These are phyloP conservation scores for Starmerella stellata DNA, from an alignment of 805 yeast genomes.

Conservation along the genomic window DNA sequence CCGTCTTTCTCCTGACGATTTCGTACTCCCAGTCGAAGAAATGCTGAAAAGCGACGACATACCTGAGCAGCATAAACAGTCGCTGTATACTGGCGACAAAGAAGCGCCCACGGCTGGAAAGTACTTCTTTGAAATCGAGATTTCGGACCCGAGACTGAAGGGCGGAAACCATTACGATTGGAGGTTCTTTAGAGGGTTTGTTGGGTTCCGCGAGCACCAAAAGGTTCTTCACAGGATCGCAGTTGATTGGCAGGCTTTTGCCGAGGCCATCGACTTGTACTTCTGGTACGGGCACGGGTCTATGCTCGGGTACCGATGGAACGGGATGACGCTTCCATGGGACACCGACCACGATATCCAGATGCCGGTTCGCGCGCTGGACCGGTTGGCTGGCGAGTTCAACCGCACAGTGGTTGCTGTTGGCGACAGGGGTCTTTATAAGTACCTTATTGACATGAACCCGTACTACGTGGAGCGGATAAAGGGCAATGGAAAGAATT, in stretches of 20 bases:
- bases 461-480: constrained; percentile 35
- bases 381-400: constrained; percentile 30
- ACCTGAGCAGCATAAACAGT: too few species aligned
- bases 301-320: constrained; percentile 33
- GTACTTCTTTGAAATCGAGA: too few species aligned
- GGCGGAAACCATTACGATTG: constrained; percentile 40
- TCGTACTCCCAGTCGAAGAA: too few species aligned
- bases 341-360: constrained; percentile 35
- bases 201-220: constrained; percentile 32
- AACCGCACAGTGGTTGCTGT: constrained; percentile 32
- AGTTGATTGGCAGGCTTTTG: constrained; percentile 33
- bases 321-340: constrained; percentile 37
- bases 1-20: too few species aligned
- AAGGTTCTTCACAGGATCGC: too few species aligned
- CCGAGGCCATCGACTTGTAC: constrained; percentile 28
- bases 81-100: too few species aligned
- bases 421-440: constrained; percentile 31
- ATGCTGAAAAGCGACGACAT: too few species aligned
- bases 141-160: too few species aligned
- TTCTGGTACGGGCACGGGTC: constrained; percentile 37
- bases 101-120: too few species aligned
- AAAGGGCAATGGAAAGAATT: constrained; percentile 31
- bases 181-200: constrained; percentile 41
- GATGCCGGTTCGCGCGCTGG: constrained; percentile 32
- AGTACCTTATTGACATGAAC: constrained; percentile 32